Conservation (phyloP, 2,329 filamentous ascomycete species). For the Coleophoma eucalyptorum region DNA sequence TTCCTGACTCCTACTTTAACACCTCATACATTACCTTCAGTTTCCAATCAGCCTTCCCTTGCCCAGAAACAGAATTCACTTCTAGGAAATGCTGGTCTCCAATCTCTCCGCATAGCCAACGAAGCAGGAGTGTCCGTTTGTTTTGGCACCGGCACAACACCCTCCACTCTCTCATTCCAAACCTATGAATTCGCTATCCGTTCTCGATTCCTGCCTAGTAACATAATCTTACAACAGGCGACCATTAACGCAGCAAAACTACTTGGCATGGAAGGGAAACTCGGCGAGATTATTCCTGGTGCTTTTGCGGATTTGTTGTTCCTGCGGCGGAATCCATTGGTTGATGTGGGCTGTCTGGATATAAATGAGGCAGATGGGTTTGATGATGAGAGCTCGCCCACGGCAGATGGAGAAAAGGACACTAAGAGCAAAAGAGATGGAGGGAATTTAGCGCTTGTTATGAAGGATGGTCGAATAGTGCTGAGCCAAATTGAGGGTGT, state of each 20-base stretch:
- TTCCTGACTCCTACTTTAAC: slow-evolving; percentile 52
- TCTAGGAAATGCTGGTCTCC: slow-evolving; percentile 42
- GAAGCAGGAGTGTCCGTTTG: slow-evolving; percentile 52
- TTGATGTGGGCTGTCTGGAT: slow-evolving; percentile 48
- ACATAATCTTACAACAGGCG: slow-evolving; percentile 43
- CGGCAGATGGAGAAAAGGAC: too few relatives aligned
- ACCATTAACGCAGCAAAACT: slow-evolving; percentile 49
- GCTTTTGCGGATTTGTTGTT: slow-evolving; percentile 51
- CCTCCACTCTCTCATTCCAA: slow-evolving; percentile 43
- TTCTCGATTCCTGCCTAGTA: slow-evolving; percentile 33
- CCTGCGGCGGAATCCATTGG: slow-evolving; percentile 47
- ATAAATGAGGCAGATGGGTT: not conserved
- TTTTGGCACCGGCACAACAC: slow-evolving; percentile 51
- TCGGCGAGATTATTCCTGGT: slow-evolving; percentile 48
- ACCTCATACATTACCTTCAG: slow-evolving; percentile 46
- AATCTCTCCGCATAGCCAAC: slow-evolving; percentile 41
- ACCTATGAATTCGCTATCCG: slow-evolving; percentile 44
- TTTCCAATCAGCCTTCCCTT: slow-evolving; percentile 38
- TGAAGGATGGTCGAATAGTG: slow-evolving; percentile 46
- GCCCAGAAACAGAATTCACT: slow-evolving; percentile 45
- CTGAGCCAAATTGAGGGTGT: slow-evolving; percentile 1
- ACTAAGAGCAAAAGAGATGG: slow-evolving; percentile 19
- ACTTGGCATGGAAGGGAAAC: slow-evolving; percentile 37
- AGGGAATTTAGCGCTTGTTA: slow-evolving; percentile 42
- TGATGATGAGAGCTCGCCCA: too few relatives aligned